Evolutionary conservation across 805 yeast species (phyloP), one percentile per base, ranked within the genome.

Genomic region (Candida ovalis): DNA sequence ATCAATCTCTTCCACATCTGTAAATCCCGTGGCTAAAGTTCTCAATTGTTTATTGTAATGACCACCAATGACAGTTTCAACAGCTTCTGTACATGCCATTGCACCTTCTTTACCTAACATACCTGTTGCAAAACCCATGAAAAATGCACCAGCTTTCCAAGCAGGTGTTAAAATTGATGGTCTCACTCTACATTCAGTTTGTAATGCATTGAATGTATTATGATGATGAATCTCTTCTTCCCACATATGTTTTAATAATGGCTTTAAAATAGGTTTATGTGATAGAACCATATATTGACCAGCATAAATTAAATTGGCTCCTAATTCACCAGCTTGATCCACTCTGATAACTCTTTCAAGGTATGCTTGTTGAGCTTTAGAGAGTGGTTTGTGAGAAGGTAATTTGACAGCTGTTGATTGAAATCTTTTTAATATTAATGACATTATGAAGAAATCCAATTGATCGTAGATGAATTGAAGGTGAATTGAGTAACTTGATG

Each of bases 11-110:
- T 66, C 67, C 17, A 71, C 63, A 25, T 79, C 72, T 17, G 79
- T 76, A 60, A 76, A 88, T 51, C 84, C 86, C 54, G 81, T 84
- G 66, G 79, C 77, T 47, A 94, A 72, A 37, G 82, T 80, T 45
- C 99, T 74, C 55, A 94, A 72, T 66, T 94, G 99, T 52, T 82
- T 84, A 63, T 94, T 94, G 68, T 94, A 94, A 64, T 94, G 99
- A 1, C 88, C 87, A 1, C 99, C 99, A 64, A 94, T 94, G 5
- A 94, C 98, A 0, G 99, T 94, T 67, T 94, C 99, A 1, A 94
- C 98, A 0, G 98, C 98, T 51, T 91, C 98, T 0, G 99, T 94
- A 65, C 99, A 94, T 1, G 99, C 98, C 99, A 94, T 94, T 2
- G 99, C 98, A 2, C 96, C 97, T 63, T 92, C 97, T 61, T 89